Conservation (phyloP, 1,284 basidiomycete species). For the Rhodotorula glutinis region DNA sequence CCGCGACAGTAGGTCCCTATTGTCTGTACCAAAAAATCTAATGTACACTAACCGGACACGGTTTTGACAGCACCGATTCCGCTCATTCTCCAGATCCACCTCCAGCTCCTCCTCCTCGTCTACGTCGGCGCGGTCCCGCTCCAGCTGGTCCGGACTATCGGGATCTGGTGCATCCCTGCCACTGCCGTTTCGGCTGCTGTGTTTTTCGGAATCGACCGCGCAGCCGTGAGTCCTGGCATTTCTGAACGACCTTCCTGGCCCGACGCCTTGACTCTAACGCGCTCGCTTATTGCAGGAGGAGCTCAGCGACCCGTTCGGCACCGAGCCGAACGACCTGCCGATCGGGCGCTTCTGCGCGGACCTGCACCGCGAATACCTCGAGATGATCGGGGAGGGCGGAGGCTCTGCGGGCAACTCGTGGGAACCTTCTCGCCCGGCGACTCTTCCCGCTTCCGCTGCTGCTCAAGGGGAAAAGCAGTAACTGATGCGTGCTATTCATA, state of each 20-base stretch:
- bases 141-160: conserved; percentile 38
- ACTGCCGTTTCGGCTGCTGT: conserved; percentile 34
- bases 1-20: conserved; percentile 34
- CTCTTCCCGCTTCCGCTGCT: not conserved
- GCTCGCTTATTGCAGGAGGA: conserved; percentile 22
- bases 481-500: not conserved
- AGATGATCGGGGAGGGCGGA: conserved; percentile 29
- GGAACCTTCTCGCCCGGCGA: not conserved
- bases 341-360: conserved; percentile 30
- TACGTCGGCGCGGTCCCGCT: conserved; percentile 42
- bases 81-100: conserved; percentile 39
- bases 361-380: conserved; percentile 26
- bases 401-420: conserved; percentile 19
- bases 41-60: no score
- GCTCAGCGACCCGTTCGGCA: conserved; percentile 41
- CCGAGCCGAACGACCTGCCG: conserved; percentile 36
- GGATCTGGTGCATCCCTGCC: conserved; percentile 37
- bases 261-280: no score
- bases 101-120: conserved; percentile 41
- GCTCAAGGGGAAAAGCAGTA: not conserved
- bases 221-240: conserved; percentile 40
- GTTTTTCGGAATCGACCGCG: conserved; percentile 42
- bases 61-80: conserved; percentile 38
- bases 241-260: conserved; percentile 36
- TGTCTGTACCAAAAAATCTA: no score